Evolutionary conservation across 1,284 basidiomycete genomes (phyloP), one percentile per base, ranked within the genome.

Genomic region (Mycena sp.): DNA sequence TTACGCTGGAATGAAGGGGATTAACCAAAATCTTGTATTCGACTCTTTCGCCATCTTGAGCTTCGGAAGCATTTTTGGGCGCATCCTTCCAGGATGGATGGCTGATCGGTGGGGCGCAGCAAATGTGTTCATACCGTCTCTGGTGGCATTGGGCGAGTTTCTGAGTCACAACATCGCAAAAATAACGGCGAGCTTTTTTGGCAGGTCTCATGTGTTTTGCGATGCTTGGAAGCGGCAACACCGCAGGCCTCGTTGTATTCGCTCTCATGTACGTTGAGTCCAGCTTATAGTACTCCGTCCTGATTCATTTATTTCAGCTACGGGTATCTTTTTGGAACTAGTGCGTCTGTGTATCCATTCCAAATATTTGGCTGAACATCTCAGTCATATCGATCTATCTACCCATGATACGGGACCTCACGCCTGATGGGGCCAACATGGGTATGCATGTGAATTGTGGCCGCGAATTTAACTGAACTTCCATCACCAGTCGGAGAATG

Each of bases 11-110:
- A 59, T 45, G 14, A 69, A 73, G 44, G 64, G 69, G 9, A 61
- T 73, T 14, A 61, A 67, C 26, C 38, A 65, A 32, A 66, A 38
- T 5, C 58, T 73, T 7, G 66, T 67, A 6, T 72, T 71, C 54
- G 72, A 73, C 51, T 67, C 67, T n/a, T 64, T 75, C 4, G 72
- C 72, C 14, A 70, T 75, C 37, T 62, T 73, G 44, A 73, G 73
- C 49, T 45, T 67, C 9, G 63, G 67, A 11, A 68, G 68, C 54
- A 62, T 71, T 9, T 58, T 74, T 44, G 71, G 72, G 17, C 69
- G 73, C 14, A 68, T 73, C 37, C 21, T 68, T 14, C 69, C 69
- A 16, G 71, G 69, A 26, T 70, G 60, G 57, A 63, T 71, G 40
- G 72, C 69, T 17, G 72, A 73, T 58, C 53, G 59, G 9, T 73